phyloP scores from a whole-genome alignment of 1,139 yeast genomes.

The Magnusiomyces ingens region DNA sequence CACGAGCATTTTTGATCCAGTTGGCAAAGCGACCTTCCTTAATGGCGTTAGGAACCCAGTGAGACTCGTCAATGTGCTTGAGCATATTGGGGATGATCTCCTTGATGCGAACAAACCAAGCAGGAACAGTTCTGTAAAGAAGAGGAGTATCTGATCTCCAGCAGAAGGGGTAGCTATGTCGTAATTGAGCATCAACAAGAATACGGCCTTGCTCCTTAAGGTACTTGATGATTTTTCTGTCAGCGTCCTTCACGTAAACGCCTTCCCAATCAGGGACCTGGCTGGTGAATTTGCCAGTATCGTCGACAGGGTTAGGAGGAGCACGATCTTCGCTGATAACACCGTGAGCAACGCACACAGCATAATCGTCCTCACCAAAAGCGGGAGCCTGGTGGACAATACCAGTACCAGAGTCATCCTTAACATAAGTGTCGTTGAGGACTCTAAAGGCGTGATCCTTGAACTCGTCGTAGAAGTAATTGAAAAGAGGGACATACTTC shows the following conservation, averaged over 20 bases:
- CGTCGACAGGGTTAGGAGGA: conserved; percentile 95
- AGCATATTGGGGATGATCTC: conserved; percentile 87
- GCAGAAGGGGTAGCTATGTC: conserved; percentile 98
- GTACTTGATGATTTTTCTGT: conserved; percentile 77
- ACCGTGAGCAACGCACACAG: conserved; percentile 69
- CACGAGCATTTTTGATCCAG: conserved; percentile 98
- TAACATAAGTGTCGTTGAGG: conserved; percentile 74
- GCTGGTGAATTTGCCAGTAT: conserved; percentile 71
- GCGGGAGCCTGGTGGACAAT: conserved; percentile 98
- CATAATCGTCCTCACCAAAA: conserved; percentile 98
- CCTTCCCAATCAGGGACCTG: conserved; percentile 76
- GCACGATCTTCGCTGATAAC: conserved; percentile 58
- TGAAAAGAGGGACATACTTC: conserved; percentile 75
- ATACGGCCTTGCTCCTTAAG: conserved; percentile 73
- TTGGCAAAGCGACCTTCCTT: conserved; percentile 93
- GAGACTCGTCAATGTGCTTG: conserved; percentile 73
- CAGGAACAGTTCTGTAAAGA: conserved; percentile 92
- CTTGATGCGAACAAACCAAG: conserved; percentile 93
- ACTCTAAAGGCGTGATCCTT: conserved; percentile 73
- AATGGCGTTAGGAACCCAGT: conserved; percentile 89
- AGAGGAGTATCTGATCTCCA: conserved; percentile 99
- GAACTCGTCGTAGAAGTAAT: conserved; percentile 70
- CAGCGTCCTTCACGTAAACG: conserved; percentile 91
- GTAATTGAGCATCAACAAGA: conserved; percentile 70
- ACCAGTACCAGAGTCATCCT: conserved; percentile 97